These are phyloP conservation scores for Cryptococcus sp. DNA, from an alignment of 1,284 basidiomycete genomes.

Conservation along the genomic window DNA sequence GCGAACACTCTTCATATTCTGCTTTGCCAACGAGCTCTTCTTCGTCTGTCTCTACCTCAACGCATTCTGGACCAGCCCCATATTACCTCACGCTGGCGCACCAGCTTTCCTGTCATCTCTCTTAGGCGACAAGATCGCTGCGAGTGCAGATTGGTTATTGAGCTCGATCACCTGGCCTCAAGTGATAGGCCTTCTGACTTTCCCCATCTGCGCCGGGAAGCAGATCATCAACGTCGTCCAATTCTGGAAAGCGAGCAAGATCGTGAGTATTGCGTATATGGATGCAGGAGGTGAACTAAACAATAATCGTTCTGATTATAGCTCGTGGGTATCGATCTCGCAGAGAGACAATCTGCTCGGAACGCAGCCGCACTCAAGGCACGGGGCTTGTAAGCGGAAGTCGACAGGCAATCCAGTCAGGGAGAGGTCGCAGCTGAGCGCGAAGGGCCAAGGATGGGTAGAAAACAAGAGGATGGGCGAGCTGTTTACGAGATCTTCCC, in stretches of 20 bases:
- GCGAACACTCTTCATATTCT: conserved; percentile 87
- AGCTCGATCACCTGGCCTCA: conserved; percentile 75
- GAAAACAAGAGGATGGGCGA: no score
- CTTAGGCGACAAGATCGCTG: conserved; percentile 24
- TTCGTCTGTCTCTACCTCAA: conserved; percentile 95
- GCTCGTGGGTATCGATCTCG: conserved; percentile 83
- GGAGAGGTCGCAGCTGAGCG: no score
- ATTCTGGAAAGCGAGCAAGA: conserved; percentile 98
- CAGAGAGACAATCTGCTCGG: conserved; percentile 72
- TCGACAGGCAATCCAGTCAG: no score
- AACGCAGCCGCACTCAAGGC: conserved; percentile 41
- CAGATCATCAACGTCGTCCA: conserved; percentile 96
- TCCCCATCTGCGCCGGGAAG: conserved; percentile 77
- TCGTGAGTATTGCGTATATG: conserved; percentile 52
- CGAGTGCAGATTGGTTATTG: conserved; percentile 36
- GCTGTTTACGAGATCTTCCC: no score
- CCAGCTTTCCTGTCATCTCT: conserved; percentile 29
- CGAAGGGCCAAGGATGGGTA: no score
- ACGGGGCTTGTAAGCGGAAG: conserved; percentile 4
- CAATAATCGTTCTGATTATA: conserved; percentile 9
- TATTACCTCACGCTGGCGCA: conserved; percentile 36
- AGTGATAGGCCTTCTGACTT: conserved; percentile 66
- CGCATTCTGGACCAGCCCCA: conserved; percentile 68
- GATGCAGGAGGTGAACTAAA: no score
- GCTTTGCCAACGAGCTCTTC: conserved; percentile 96